These are phyloP conservation scores for Juncus inflexus DNA, from an alignment of 176 grass and related monocot species.

Conservation along the genomic window DNA sequence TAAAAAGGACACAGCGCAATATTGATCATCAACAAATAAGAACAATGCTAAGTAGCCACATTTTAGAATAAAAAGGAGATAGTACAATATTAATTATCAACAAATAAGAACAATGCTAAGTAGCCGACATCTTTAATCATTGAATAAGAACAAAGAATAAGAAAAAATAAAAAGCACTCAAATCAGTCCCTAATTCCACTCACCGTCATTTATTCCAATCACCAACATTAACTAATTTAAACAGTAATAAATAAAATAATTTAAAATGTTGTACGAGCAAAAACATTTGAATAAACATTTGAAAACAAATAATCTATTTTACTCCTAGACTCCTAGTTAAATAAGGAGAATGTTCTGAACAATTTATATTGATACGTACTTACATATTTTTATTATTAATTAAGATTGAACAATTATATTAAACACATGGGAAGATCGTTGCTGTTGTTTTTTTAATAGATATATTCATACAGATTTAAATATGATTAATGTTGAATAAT, in stretches of 20 bases:
- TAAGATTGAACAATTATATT: no score
- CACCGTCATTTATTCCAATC: conserved; percentile 6
- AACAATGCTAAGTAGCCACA: conserved; percentile 3
- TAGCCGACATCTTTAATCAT: conserved; percentile 35
- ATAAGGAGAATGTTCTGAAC: no score
- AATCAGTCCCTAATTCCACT: conserved; percentile 26
- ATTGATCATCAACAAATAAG: conserved; percentile 12
- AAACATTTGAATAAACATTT: neutral
- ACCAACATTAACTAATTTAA: conserved; percentile 18
- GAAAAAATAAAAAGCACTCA: conserved; percentile 5
- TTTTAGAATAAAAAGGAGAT: neutral
- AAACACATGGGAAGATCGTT: no score
- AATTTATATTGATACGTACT: no score
- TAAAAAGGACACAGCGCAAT: conserved; percentile 7
- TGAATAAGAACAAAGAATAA: conserved; percentile 21
- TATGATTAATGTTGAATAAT: no score
- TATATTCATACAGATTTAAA: no score
- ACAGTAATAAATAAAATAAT: neutral
- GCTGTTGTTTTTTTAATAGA: no score
- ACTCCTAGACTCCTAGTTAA: no score
- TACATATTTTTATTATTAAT: no score
- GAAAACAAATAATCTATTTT: neutral
- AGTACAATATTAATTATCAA: conserved; percentile 6
- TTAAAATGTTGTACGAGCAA: neutral
- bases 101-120: conserved; percentile 23